Conservation (phyloP, 768 basidiomycete genomes). For the Phanerochaete sordida region DNA sequence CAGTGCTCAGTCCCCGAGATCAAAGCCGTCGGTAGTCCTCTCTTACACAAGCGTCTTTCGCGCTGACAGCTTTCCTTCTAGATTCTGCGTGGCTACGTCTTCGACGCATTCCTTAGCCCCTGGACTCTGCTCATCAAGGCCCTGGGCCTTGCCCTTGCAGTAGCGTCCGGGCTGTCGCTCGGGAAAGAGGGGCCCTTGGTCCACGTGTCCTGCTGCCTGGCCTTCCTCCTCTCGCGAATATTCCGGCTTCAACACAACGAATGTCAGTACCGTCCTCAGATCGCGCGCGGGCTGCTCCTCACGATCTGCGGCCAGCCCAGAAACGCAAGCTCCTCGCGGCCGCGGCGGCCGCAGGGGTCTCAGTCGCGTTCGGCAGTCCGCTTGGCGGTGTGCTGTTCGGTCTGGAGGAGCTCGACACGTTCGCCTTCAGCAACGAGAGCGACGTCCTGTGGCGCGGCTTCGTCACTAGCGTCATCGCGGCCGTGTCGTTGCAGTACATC, state of each 20-base stretch:
- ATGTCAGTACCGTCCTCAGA: constrained; percentile 36
- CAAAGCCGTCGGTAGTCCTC: constrained; percentile 52
- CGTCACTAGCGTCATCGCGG: constrained; percentile 84
- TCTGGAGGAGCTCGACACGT: constrained; percentile 72
- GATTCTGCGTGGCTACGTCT: constrained; percentile 83
- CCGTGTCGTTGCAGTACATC: constrained; percentile 77
- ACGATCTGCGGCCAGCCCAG: constrained; percentile 44
- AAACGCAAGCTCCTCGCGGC: constrained; percentile 80
- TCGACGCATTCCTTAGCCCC: constrained; percentile 80
- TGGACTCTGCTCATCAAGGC: constrained; percentile 87
- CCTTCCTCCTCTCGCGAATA: constrained; percentile 60
- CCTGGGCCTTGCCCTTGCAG: constrained; percentile 76
- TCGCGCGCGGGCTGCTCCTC: not conserved
- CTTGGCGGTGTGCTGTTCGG: constrained; percentile 85
- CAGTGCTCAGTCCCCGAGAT: constrained; percentile 63
- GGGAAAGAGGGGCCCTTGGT: constrained; percentile 90
- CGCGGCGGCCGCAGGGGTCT: constrained; percentile 82
- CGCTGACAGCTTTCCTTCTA: constrained; percentile 21
- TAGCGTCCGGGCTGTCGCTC: constrained; percentile 80
- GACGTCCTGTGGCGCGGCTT: constrained; percentile 88
- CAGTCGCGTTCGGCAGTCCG: constrained; percentile 86
- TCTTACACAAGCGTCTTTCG: not conserved
- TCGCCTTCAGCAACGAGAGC: constrained; percentile 53
- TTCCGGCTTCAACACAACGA: constrained; percentile 77
- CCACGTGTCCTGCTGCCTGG: constrained; percentile 82